Evolutionary conservation across 805 yeast genomes (phyloP).

Genomic region (Nakazawaea ishiwadae): DNA sequence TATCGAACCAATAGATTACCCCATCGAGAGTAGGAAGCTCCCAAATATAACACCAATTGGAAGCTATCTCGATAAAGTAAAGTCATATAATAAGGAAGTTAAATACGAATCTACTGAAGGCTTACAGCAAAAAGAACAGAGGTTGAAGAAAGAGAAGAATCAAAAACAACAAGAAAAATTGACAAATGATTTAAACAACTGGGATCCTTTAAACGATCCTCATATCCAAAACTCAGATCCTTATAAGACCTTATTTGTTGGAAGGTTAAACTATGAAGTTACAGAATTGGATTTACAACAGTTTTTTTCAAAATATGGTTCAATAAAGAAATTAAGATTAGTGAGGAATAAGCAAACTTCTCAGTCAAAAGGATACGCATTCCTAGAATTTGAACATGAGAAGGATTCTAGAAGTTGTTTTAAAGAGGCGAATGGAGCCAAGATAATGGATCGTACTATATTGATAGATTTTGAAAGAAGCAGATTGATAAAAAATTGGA

Average conservation of each 20-base stretch:
- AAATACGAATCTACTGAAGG: conserved; percentile 27
- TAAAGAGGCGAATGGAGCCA: conserved; percentile 49
- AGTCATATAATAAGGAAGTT: conserved; percentile 26
- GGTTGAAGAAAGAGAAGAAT: conserved; percentile 21
- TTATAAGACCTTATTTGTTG: conserved; percentile 70
- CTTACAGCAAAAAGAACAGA: conserved; percentile 22
- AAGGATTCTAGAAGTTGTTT: conserved; percentile 58
- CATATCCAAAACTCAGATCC: conserved; percentile 63
- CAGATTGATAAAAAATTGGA: conserved; percentile 60
- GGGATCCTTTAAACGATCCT: conserved; percentile 58
- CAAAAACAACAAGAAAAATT: conserved; percentile 23
- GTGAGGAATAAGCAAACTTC: conserved; percentile 49
- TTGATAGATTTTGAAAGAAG: conserved; percentile 75
- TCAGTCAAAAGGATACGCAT: conserved; percentile 78
- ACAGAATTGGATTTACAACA: conserved; percentile 67
- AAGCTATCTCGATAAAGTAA: conserved; percentile 20
- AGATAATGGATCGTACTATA: conserved; percentile 48
- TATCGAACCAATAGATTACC: conserved; percentile 43
- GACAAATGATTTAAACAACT: conserved; percentile 29
- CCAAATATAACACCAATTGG: conserved; percentile 42
- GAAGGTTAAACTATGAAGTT: conserved; percentile 59
- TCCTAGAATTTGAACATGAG: conserved; percentile 63
- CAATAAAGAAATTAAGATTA: conserved; percentile 55
- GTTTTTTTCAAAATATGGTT: conserved; percentile 62
- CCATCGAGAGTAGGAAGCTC: conserved; percentile 44